phyloP scores from a whole-genome alignment of 345 rosid species.

The Acer saccharum region DNA sequence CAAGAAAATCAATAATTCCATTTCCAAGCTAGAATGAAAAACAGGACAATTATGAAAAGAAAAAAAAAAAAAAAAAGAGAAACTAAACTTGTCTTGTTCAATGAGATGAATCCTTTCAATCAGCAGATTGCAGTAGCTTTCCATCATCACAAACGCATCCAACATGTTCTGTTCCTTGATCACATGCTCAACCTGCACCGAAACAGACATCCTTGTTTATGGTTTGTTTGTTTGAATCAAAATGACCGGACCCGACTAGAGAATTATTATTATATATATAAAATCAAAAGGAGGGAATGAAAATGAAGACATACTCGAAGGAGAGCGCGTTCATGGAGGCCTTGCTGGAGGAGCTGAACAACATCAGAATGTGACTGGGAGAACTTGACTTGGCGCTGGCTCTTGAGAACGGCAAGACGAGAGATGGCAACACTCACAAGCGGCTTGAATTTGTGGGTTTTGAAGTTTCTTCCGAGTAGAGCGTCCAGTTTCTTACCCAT shows the following conservation, averaged over 20 bases:
- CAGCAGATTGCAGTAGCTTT: conserved; percentile 64
- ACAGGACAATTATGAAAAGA: background rate
- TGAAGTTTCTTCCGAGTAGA: conserved; percentile 66
- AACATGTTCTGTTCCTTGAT: conserved; percentile 70
- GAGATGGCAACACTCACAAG: conserved; percentile 59
- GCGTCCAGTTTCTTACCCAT: conserved; percentile 92
- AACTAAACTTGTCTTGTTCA: conserved; percentile 48
- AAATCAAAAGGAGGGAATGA: background rate
- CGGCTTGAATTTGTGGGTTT: conserved; percentile 64
- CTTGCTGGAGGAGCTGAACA: conserved; percentile 70
- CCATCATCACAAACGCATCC: conserved; percentile 64
- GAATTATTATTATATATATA: too few relatives aligned
- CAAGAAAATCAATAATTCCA: background rate
- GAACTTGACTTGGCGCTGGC: conserved; percentile 58
- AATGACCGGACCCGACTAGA: background rate
- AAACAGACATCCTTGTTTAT: background rate
- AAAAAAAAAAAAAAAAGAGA: background rate
- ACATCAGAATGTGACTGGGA: conserved; percentile 74
- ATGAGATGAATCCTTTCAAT: conserved; percentile 64
- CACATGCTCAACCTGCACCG: conserved; percentile 59
- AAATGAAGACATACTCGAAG: conserved; percentile 48
- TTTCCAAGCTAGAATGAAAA: background rate
- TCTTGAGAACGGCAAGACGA: conserved; percentile 70
- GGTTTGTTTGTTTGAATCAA: background rate
- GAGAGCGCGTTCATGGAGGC: conserved; percentile 72